Evolutionary conservation across 768 basidiomycete genomes (phyloP), one percentile per base, ranked within the genome.

Genomic region (Agaricus sinodeliciosus): DNA sequence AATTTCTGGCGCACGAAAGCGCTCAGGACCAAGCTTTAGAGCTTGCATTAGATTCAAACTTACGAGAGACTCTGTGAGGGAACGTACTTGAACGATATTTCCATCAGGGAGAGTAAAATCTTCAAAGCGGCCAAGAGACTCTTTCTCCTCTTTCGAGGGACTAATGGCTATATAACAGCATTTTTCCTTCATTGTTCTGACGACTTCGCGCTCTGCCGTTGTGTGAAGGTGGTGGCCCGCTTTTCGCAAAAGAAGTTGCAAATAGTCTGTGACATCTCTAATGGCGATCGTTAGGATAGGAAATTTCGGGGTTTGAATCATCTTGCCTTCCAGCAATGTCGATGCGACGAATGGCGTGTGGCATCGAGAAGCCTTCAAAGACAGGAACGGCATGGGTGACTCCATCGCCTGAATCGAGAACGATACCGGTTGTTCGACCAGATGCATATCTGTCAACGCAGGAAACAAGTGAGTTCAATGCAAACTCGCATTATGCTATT

Each of bases 331-430:
- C 96, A 35, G 96, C 96, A 13, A 99, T 83, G 65, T 99, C 96
- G 42, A 99, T 89, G 60, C 96, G 79, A 39, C 93, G 84, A 59
- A 98, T 94, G 37, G 96, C 95, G 66, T 98, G 94, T 40, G 94
- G 94, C 92, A 98, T 97, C 5, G 93, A 94, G 74, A 98, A 98
- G 0, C 96, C 96, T 64, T 99, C 96, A 62, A 94, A 99, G 15
- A 99, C 94, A 3, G 96, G 96, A 2, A 99, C 96, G 12, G 96
- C 92, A 57, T 99, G 96, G 19, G 96, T 98, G 7, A 99, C 96
- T 25, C 96, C 96, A 64, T 99, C 96, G 9, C 96, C 96, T 4
- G 95, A 98, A 66, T 99, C 96, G 16, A 99, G 80, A 1, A 99
- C 96, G 55, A 98, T 96, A n/a, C 96, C 96, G 35, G 96, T 98